Base-by-base conservation (phyloP, 768 basidiomycete genomes). In the Floccularia luteovirens region DNA sequence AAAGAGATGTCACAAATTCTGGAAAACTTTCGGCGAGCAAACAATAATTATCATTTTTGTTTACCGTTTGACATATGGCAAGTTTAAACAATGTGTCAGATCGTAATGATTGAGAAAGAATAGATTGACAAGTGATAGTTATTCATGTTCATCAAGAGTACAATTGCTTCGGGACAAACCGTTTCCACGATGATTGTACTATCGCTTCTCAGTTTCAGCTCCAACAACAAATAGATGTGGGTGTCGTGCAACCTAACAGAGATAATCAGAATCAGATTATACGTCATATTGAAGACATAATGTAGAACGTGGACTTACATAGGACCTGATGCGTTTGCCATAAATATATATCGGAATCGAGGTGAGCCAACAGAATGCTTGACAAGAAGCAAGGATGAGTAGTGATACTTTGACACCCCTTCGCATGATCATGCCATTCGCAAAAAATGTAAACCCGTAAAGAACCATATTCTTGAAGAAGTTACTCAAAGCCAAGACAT, bases 31-130 rank as follows among this genome's bases (percentile, higher is more conserved):
- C 59, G 60, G 41, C 53, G 50, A 24, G 47, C 54, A 19, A 74
- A 67, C 48, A 63, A 72, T 45, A 55, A 56, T 24, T 62, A 61
- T 48, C 67, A 72, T 47, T 75, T 74, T 48, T 72, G 69, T 48
- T 57, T 74, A 21, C 70, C 69, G 2, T 75, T 74, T 45, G 66
- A 73, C 50, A 57, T 70, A 13, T 72, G 68, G 67, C 10, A 30
- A 30, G 27, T 8, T 8, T n/a, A n/a, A n/a, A n/a, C n/a, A n/a
- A n/a, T n/a, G n/a, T n/a, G n/a, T n/a, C n/a, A n/a, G n/a, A n/a
- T n/a, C n/a, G 27, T 30, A 64, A 61, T 41, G 64, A 56, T 31
- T 54, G 54, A 11, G 56, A 56, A 14, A 35, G 41, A 16, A 37
- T 44, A 19, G 14, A 38, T 13, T 36, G 38, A 25, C 23, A 14